phyloP scores from a whole-genome alignment of 2,329 filamentous ascomycete species.

The Fusarium nanum region DNA sequence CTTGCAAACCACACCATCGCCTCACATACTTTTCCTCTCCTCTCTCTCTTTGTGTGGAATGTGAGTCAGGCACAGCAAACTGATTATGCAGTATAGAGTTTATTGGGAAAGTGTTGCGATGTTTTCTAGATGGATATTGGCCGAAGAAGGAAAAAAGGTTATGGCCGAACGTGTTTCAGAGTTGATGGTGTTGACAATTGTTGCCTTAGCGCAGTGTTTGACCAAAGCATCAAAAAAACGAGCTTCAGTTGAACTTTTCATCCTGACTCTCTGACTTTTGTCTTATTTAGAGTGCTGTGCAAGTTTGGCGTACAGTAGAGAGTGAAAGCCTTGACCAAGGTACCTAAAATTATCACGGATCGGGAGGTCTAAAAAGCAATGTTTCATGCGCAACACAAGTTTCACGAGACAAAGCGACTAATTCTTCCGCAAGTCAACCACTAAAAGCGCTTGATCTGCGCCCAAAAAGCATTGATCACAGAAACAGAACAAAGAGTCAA shows the following conservation, averaged over 20 bases:
- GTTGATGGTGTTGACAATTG: conserved; percentile 6
- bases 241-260: not conserved
- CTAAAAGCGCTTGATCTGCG: not conserved
- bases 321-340: not conserved
- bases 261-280: not conserved
- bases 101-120: not conserved
- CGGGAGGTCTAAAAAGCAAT: not conserved
- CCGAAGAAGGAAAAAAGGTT: not conserved
- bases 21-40: conserved; percentile 13
- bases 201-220: not conserved
- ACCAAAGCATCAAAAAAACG: conserved; percentile 23
- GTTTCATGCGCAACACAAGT: conserved; percentile 21
- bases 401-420: conserved; percentile 5
- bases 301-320: not conserved
- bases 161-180: conserved; percentile 18
- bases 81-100: not conserved
- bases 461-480: not conserved
- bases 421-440: not conserved
- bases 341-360: not conserved
- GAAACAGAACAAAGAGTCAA: not conserved
- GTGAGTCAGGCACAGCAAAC: conserved; percentile 21
- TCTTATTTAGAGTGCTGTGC: not conserved
- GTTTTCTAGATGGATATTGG: not conserved
- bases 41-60: not conserved
- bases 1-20: conserved; percentile 34